These are phyloP conservation scores for Arthonia radiata DNA, from an alignment of 495 filamentous ascomycete species.

Conservation along the genomic window DNA sequence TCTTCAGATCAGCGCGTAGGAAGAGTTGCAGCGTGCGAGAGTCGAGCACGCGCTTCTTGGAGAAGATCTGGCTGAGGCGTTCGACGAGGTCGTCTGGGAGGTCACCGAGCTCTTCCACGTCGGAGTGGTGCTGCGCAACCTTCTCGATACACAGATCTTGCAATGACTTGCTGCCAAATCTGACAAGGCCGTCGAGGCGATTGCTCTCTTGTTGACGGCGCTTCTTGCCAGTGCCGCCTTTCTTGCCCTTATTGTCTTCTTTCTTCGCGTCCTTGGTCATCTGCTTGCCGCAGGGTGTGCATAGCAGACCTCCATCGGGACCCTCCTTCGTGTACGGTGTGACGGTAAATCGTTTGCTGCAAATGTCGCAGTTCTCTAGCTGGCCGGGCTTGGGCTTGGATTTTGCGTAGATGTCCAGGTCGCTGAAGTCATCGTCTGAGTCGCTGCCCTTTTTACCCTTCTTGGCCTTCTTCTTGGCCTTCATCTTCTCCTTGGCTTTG, in stretches of 20 bases:
- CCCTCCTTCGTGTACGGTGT: constrained; percentile 72
- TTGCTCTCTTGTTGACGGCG: constrained; percentile 55
- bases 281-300: constrained; percentile 62
- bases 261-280: constrained; percentile 28
- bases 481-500: constrained; percentile 34
- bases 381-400: constrained; percentile 54
- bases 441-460: constrained; percentile 9
- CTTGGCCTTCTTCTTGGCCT: constrained; percentile 18
- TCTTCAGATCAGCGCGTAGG: constrained; percentile 36
- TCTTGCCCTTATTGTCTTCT: constrained; percentile 37
- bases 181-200: constrained; percentile 46
- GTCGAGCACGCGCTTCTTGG: constrained; percentile 50
- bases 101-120: constrained; percentile 67
- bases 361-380: constrained; percentile 66
- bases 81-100: constrained; percentile 40
- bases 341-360: constrained; percentile 76
- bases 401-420: constrained; percentile 32
- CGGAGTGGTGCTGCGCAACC: constrained; percentile 54
- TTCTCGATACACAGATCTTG: constrained; percentile 64
- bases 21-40: constrained; percentile 50
- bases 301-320: constrained; percentile 61
- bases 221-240: constrained; percentile 20
- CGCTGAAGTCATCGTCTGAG: constrained; percentile 19
- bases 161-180: constrained; percentile 44
- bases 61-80: constrained; percentile 55